Evolutionary conservation across 805 yeast genomes (phyloP).

Genomic region (Sporopachydermia lactativora): DNA sequence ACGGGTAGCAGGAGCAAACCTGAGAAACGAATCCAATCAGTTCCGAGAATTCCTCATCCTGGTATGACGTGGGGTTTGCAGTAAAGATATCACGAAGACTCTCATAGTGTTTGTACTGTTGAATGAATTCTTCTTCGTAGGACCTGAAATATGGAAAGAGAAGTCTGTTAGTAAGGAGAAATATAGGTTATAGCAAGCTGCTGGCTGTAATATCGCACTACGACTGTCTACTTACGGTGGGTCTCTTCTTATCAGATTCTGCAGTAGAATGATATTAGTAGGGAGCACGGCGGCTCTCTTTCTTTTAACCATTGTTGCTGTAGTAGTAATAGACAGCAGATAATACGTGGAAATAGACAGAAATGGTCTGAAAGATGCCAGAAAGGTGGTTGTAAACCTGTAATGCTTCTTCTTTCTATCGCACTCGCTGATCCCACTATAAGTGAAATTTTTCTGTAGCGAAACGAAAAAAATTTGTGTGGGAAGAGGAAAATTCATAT

Average conservation of each 20-base stretch:
- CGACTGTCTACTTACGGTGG: slow-evolving; percentile 40
- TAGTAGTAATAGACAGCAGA: no score
- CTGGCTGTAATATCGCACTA: no score
- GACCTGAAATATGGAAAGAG: slow-evolving; percentile 25
- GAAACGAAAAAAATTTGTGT: no score
- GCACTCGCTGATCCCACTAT: no score
- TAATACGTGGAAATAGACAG: no score
- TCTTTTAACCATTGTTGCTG: slow-evolving; percentile 59
- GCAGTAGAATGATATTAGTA: slow-evolving; percentile 79
- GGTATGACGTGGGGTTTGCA: slow-evolving; percentile 48
- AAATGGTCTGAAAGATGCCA: no score
- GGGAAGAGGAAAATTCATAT: no score
- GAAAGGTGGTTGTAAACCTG: no score
- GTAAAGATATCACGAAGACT: slow-evolving; percentile 79
- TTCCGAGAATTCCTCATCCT: slow-evolving; percentile 61
- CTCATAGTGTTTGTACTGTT: slow-evolving; percentile 87
- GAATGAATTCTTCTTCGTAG: slow-evolving; percentile 83
- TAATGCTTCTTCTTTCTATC: no score
- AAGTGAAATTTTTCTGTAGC: no score
- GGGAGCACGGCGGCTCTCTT: slow-evolving; percentile 91
- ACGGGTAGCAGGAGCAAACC: slow-evolving; percentile 80
- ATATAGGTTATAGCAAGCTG: not conserved
- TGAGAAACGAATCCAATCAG: slow-evolving; percentile 85
- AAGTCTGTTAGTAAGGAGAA: not conserved
- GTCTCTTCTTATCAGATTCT: slow-evolving; percentile 85